Conservation (phyloP, 2,329 filamentous ascomycete species). For the Tolypocladium amazonense region DNA sequence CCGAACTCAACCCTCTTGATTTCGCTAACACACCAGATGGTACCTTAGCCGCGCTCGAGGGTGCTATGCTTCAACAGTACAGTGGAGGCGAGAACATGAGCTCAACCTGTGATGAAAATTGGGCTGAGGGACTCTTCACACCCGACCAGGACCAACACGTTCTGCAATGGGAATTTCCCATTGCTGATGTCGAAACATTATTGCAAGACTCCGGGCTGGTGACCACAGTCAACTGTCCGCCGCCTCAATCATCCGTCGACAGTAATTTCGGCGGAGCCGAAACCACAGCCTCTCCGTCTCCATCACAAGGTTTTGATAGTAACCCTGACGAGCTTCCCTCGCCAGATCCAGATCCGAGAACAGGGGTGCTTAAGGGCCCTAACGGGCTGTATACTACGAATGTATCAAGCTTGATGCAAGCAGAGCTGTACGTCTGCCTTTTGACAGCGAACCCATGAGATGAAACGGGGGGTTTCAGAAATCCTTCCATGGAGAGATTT, state of each 20-base stretch:
- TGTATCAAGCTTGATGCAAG: conserved; percentile 2
- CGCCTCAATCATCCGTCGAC: not conserved
- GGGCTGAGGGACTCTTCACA: not conserved
- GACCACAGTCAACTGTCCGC: not conserved
- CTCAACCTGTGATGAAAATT: not conserved
- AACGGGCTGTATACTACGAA: not conserved
- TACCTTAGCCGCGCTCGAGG: conserved; percentile 1
- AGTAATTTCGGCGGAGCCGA: not conserved
- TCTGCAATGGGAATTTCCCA: not conserved
- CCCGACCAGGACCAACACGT: not conserved
- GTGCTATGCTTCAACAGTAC: not conserved
- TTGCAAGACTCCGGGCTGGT: not conserved
- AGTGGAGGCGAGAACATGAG: not conserved
- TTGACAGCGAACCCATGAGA: not conserved
- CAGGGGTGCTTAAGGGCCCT: not conserved
- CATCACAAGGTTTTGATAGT: not conserved
- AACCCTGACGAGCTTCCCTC: not conserved
- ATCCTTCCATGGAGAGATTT: not conserved
- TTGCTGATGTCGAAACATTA: not conserved
- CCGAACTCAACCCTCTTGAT: not conserved
- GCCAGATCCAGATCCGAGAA: not conserved
- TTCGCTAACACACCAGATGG: not conserved
- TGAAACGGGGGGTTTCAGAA: not conserved
- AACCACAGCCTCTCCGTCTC: not conserved
- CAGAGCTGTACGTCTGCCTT: conserved; percentile 3